Evolutionary conservation across 192 early-diverging fungal species (phyloP), one percentile per base, ranked within the genome.

Genomic region (Coemansia javaensis): DNA sequence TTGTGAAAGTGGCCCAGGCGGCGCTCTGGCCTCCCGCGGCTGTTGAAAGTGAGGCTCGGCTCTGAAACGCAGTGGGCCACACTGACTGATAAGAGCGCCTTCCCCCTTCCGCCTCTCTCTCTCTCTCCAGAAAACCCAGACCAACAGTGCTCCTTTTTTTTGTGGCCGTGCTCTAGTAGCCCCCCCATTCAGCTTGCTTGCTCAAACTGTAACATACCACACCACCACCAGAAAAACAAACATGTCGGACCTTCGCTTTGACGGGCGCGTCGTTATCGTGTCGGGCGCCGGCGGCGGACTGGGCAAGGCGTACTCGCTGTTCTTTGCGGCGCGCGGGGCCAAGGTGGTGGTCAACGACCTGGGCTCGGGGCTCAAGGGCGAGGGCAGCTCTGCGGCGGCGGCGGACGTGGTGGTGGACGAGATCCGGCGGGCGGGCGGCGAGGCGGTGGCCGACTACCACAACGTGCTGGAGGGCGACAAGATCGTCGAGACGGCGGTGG

Each of bases 261-360:
- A 90, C 48, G 77, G 77, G 71, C 82, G 86, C 59, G 93, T 95
- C 23, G 95, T 90, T 21, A 84, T 98, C 53, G 85, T 98, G 48
- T 95, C 95, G 28, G 95, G 95, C 44, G 95, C 91, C 43, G 95
- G 94, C 59, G 93, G 93, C 56, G 94, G 84, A 22, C 82, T 90
- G 24, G 88, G 88, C 32, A 82, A 90, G 66, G 88, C 89, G 25
- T 96, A 98, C 77, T 89, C 95, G 47, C 74, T 88, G 38, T 91
- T 87, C 63, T 96, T 96, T 69, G 88, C 85, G 13, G 79, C 81
- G 18, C 86, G 91, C 49, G 91, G 95, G 40, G 93, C 92, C 40
- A 83, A 85, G 17, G 92, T 98, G 20, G 93, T 98, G 24, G 90
- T 98, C 37, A 98, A 98, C 64, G 95, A 98, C 67, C 82, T 98